Conservation (phyloP, 371 early-diverging fungal genomes). For the Umbelopsis sp. region DNA sequence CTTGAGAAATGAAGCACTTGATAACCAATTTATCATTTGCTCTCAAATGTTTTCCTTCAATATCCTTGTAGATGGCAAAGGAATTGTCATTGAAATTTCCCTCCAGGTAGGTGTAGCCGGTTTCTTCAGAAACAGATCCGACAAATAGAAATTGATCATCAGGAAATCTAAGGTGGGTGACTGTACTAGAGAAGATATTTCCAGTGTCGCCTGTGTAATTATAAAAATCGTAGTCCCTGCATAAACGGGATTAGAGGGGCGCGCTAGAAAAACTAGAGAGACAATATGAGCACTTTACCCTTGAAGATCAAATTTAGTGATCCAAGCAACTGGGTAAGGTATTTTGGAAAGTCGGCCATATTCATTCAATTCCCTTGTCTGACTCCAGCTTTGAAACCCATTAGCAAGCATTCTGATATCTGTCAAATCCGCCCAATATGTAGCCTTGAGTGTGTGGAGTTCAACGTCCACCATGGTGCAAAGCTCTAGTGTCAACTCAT, state of each 20-base stretch:
- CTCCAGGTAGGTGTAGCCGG: constrained; percentile 46
- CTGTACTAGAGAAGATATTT: constrained; percentile 39
- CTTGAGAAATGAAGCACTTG: constrained; percentile 25
- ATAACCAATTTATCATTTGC: constrained; percentile 20
- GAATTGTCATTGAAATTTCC: constrained; percentile 30
- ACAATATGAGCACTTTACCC: constrained; percentile 24
- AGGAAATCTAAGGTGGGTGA: constrained; percentile 38
- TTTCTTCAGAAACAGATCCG: constrained; percentile 46
- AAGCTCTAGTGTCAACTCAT: not conserved
- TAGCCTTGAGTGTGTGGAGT: constrained; percentile 26
- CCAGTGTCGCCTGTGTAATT: constrained; percentile 42
- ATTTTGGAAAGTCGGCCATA: constrained; percentile 28
- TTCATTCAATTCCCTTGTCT: constrained; percentile 36
- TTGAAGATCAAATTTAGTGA: constrained; percentile 38
- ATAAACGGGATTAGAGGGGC: constrained; percentile 12
- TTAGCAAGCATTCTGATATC: constrained; percentile 42
- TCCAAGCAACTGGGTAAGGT: constrained; percentile 39
- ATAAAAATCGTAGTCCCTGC: constrained; percentile 38
- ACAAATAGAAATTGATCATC: constrained; percentile 29
- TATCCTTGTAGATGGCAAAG: constrained; percentile 44
- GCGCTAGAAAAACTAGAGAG: constrained; percentile 13
- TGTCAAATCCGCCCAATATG: constrained; percentile 23
- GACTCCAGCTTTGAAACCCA: constrained; percentile 52
- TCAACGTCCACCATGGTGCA: constrained; percentile 10
- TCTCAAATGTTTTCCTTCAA: constrained; percentile 30